Conservation (phyloP, 202 grass and related monocot species). For the Setaria viridis region DNA sequence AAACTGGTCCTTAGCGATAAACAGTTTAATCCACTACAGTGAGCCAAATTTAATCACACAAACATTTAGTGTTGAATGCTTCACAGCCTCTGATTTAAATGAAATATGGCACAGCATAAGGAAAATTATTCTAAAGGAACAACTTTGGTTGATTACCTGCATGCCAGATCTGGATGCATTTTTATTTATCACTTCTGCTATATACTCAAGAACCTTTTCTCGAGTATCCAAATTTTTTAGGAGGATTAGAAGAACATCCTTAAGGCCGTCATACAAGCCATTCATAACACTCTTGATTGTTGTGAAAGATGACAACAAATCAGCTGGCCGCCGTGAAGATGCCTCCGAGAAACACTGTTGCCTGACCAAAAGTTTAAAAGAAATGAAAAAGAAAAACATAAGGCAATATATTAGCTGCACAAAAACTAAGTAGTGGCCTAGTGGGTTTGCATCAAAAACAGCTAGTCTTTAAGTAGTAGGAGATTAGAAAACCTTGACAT, state of each 20-base stretch:
- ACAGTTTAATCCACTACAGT: conserved; percentile 10
- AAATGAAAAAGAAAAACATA: conserved; percentile 27
- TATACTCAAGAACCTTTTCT: conserved; percentile 89
- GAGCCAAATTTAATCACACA: conserved; percentile 14
- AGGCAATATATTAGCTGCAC: neutral
- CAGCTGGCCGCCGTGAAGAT: conserved; percentile 72
- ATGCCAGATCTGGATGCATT: conserved; percentile 84
- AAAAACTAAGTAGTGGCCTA: neutral
- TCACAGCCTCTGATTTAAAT: neutral
- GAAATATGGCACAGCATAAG: conserved; percentile 9
- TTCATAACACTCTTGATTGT: conserved; percentile 95
- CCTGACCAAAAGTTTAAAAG: conserved; percentile 45
- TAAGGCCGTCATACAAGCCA: conserved; percentile 86
- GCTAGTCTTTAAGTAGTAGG: neutral
- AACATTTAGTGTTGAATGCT: neutral
- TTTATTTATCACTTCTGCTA: conserved; percentile 83
- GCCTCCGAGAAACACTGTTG: conserved; percentile 93
- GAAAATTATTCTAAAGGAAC: conserved; percentile 19
- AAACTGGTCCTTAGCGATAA: neutral
- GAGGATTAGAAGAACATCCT: conserved; percentile 73
- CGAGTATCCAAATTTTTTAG: conserved; percentile 91
- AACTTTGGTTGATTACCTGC: conserved; percentile 63
- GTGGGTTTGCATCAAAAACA: neutral
- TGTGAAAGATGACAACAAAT: conserved; percentile 83
- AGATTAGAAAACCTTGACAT: neutral